Evolutionary conservation across 805 yeast genomes (phyloP), one percentile per base, ranked within the genome.

Genomic region (Candida ascalaphidarum): DNA sequence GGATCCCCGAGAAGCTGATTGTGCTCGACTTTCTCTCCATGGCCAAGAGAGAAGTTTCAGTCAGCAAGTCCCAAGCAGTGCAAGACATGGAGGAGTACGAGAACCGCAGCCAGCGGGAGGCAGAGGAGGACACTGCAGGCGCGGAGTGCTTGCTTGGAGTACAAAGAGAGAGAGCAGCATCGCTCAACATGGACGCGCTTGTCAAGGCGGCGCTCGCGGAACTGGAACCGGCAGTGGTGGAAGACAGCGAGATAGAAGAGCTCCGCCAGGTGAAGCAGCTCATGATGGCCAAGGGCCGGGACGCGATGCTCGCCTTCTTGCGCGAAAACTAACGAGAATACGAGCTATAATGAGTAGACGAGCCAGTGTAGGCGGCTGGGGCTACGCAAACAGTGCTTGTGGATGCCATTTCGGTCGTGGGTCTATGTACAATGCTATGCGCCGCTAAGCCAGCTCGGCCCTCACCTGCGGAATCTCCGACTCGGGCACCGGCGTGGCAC

Each of bases 261-360:
- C 58, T 82, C 16, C 35, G 60, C 21, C 58, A 71, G 14, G 68
- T 86, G 24, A 77, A 74, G 43, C 58, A 62, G 40, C 54, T 88
- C 28, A 66, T 88, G 50, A 67, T 72, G 37, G 35, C 70, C 23
- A 86, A 81, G 50, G 95, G 95, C 1, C 68, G 70, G 39, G 83
- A 75, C 4, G 68, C 71, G 26, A 50, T 86, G 24, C 28, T 83
- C 37, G 52, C 69, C 24, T 80, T 84, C 47, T 61, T 85, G 32
- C 57, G n/a, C n/a, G n/a, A n/a, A n/a, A n/a, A n/a, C n/a, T n/a
- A n/a, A n/a, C n/a, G n/a, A n/a, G n/a, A n/a, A n/a, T n/a, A n/a
- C n/a, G n/a, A n/a, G n/a, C n/a, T n/a, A n/a, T n/a, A n/a, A n/a
- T n/a, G n/a, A n/a, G n/a, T n/a, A n/a, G n/a, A n/a, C n/a, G n/a